Evolutionary conservation across 768 basidiomycete species (phyloP), one percentile per base, ranked within the genome.

Genomic region (Austroboletus eburneus): DNA sequence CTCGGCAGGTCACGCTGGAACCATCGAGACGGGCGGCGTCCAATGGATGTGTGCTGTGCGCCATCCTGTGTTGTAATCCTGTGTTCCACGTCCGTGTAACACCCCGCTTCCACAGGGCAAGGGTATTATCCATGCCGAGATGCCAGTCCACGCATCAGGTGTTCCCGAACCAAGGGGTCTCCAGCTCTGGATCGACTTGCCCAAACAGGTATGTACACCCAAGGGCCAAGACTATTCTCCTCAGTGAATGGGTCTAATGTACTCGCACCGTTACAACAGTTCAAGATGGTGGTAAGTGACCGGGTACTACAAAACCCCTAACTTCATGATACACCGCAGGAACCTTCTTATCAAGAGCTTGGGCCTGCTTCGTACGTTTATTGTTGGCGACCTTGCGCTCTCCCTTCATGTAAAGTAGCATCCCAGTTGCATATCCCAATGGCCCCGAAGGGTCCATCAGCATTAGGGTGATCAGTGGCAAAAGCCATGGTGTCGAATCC

Each of bases 21-120:
- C 75, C 16, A 87, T 90, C 43, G 66, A 78, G 33, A 61, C 83
- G 9, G 94, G 94, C 4, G 95, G 92, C 40, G 84, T 96, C 2
- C 94, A 97, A 60, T 96, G 93, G 91, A 95, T 95, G 93, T 83
- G 78, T 64, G 87, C 87, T 13, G 86, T 84, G 46, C 69, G 79
- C 65, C 27, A 42, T 43, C 43, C 34, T 35, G 22, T 33, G 12
- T 29, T 17, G 30, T 39, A 29, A 4, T 39, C 25, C 39, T 22
- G 1, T 23, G n/a, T 52, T 36, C 30, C 45, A 38, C 22, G 12
- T 39, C 39, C 30, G 30, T 41, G 13, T 35, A n/a, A 35, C 18
- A n/a, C 34, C 33, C 7, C 29, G n/a, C 50, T 46, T 42, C 49
- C 25, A n/a, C 36, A 72, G 74, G 78, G 78, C 29, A 71, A 72